Percentiles rank a stretch among this genome's conserved stretches.
Evolutionary conservation across 2,329 filamentous ascomycete genomes (phyloP).

Genomic region (Periconia sp.): DNA sequence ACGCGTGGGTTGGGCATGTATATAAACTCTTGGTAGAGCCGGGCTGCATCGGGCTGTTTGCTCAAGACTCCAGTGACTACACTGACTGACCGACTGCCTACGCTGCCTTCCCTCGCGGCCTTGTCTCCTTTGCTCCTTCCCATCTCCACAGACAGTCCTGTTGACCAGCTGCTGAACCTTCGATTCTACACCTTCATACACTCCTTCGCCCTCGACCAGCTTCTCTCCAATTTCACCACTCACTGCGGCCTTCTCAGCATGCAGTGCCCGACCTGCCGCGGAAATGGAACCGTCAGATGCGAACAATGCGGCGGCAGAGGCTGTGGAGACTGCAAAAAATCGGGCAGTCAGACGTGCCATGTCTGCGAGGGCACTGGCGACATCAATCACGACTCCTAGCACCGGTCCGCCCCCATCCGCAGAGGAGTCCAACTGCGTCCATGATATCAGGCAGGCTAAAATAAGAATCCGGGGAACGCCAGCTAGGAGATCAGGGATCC

Average conservation of each 20-base stretch:
- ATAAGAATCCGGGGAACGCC: constrained; percentile 12
- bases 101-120: constrained; percentile 1
- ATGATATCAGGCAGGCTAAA: constrained; percentile 10
- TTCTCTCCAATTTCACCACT: not conserved
- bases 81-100: constrained; percentile 8
- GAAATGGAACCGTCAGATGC: constrained; percentile 41
- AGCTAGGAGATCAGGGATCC: constrained; percentile 20
- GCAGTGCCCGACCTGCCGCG: constrained; percentile 42
- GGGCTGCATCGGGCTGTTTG: constrained; percentile 15
- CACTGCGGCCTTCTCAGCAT: constrained; percentile 24
- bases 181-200: constrained; percentile 4
- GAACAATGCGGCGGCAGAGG: constrained; percentile 39
- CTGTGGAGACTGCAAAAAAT: constrained; percentile 35
- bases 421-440: constrained; percentile 2
- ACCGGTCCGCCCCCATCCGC: constrained; percentile 9
- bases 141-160: constrained; percentile 5
- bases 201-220: constrained; percentile 4
- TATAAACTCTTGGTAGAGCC: constrained; percentile 21
- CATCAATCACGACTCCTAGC: constrained; percentile 37
- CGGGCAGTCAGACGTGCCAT: constrained; percentile 34
- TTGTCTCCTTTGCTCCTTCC: not conserved
- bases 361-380: constrained; percentile 42
- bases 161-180: constrained; percentile 12
- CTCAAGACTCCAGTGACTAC: constrained; percentile 18
- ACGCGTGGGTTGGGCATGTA: constrained; percentile 6